Conservation (phyloP, 1,284 basidiomycete species). For the Schizopora paradoxa region DNA sequence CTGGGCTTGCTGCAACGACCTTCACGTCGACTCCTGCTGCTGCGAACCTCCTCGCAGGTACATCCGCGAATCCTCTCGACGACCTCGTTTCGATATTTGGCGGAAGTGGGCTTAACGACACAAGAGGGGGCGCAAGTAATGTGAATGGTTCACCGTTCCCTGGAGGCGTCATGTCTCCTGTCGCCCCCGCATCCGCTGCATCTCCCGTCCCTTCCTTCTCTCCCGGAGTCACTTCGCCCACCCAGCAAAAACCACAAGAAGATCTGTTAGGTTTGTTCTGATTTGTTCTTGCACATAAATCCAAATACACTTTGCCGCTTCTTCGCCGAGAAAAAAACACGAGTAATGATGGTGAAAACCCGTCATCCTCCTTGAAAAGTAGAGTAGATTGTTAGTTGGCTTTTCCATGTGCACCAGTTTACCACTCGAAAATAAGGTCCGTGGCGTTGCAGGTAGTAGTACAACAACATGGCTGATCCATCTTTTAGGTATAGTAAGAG, state of each 20-base stretch:
- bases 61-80: conserved; percentile 82
- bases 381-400: too few relatives aligned
- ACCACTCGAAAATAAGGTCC: too few relatives aligned
- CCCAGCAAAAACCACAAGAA: conserved; percentile 35
- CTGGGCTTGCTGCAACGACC: conserved; percentile 70
- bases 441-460: too few relatives aligned
- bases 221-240: conserved; percentile 13
- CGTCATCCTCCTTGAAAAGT: too few relatives aligned
- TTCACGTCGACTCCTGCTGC: conserved; percentile 69
- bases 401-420: too few relatives aligned
- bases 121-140: conserved; percentile 20
- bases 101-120: conserved; percentile 33
- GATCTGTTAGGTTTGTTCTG: conserved; percentile 46
- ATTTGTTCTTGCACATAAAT: conserved; percentile 13
- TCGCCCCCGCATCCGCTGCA: conserved; percentile 21
- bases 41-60: conserved; percentile 61
- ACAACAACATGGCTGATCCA: too few relatives aligned
- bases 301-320: too few relatives aligned
- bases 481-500: too few relatives aligned
- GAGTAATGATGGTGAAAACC: too few relatives aligned
- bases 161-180: conserved; percentile 17
- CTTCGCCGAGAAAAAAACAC: too few relatives aligned
- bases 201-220: conserved; percentile 11
- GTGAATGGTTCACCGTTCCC: conserved; percentile 27
- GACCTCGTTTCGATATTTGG: conserved; percentile 89